Conservation (phyloP, 495 filamentous ascomycete genomes). For the Umbilicaria muhlenbergii region DNA sequence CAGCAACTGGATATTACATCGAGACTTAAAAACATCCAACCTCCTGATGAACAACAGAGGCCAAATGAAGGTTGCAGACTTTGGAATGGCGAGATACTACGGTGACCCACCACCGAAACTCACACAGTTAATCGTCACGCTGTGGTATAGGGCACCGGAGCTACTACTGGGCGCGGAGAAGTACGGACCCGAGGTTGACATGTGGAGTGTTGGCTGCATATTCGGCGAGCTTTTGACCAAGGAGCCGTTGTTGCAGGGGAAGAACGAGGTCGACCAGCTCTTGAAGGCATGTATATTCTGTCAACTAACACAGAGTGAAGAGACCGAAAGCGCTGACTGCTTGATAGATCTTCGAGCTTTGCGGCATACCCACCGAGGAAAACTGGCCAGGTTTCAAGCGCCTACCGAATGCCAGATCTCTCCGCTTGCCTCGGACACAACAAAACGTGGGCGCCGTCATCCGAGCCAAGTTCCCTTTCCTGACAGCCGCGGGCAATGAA, state of each 20-base stretch:
- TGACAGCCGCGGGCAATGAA: constrained; percentile 57
- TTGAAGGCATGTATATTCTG: constrained; percentile 27
- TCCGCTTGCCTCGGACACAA: constrained; percentile 51
- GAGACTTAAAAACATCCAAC: constrained; percentile 94
- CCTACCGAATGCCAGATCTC: constrained; percentile 72
- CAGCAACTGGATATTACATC: constrained; percentile 83
- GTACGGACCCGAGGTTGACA: constrained; percentile 69
- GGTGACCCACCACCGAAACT: constrained; percentile 70
- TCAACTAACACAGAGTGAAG: neutral
- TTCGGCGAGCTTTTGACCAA: constrained; percentile 83
- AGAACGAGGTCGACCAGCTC: constrained; percentile 85
- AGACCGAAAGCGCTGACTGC: neutral
- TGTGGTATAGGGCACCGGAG: constrained; percentile 93
- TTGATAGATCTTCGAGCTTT: constrained; percentile 65
- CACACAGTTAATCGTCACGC: constrained; percentile 87
- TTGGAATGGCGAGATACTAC: constrained; percentile 89
- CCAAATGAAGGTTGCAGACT: constrained; percentile 91
- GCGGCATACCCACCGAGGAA: constrained; percentile 75
- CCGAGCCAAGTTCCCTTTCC: constrained; percentile 62
- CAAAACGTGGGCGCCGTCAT: constrained; percentile 18
- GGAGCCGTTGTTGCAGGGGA: constrained; percentile 74
- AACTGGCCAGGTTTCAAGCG: constrained; percentile 78
- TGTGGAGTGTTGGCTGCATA: constrained; percentile 95
- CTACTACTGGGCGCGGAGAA: constrained; percentile 66
- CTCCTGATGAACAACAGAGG: constrained; percentile 91